phyloP scores from a whole-genome alignment of 2,329 filamentous ascomycete genomes.

The Nemania sp. region DNA sequence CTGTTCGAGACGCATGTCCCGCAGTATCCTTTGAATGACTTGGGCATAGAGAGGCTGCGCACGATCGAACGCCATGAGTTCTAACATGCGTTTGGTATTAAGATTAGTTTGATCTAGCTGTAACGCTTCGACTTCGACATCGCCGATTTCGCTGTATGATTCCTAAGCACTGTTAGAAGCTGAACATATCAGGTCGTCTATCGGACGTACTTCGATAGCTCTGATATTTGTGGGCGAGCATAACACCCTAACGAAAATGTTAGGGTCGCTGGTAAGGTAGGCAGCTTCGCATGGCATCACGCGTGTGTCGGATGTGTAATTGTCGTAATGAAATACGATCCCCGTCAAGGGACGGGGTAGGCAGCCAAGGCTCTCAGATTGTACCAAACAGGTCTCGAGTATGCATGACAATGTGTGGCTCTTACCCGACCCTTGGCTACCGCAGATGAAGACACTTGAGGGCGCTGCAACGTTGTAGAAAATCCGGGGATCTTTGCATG shows the following conservation, averaged over 20 bases:
- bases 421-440: slow-evolving; percentile 66
- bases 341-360: slow-evolving; percentile 59
- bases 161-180: slow-evolving; percentile 32
- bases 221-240: slow-evolving; percentile 57
- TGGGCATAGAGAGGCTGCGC: slow-evolving; percentile 61
- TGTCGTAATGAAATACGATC: slow-evolving; percentile 68
- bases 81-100: slow-evolving; percentile 60
- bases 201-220: slow-evolving; percentile 41
- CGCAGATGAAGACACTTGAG: slow-evolving; percentile 65
- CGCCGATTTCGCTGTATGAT: slow-evolving; percentile 47
- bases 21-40: slow-evolving; percentile 57
- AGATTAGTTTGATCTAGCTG: slow-evolving; percentile 55
- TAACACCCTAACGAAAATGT: slow-evolving; percentile 55
- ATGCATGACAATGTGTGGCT: slow-evolving; percentile 62
- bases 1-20: slow-evolving; percentile 55
- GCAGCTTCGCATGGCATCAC: slow-evolving; percentile 63
- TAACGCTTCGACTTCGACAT: slow-evolving; percentile 54
- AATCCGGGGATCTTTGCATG: slow-evolving; percentile 42
- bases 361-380: slow-evolving; percentile 33
- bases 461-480: slow-evolving; percentile 54
- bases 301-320: slow-evolving; percentile 51
- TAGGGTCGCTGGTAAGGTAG: slow-evolving; percentile 50
- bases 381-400: slow-evolving; percentile 60
- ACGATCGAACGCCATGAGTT: slow-evolving; percentile 59
- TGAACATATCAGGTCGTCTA: not conserved